Evolutionary conservation across 1,284 basidiomycete species (phyloP).

Genomic region (Moesziomyces globuligerus): DNA sequence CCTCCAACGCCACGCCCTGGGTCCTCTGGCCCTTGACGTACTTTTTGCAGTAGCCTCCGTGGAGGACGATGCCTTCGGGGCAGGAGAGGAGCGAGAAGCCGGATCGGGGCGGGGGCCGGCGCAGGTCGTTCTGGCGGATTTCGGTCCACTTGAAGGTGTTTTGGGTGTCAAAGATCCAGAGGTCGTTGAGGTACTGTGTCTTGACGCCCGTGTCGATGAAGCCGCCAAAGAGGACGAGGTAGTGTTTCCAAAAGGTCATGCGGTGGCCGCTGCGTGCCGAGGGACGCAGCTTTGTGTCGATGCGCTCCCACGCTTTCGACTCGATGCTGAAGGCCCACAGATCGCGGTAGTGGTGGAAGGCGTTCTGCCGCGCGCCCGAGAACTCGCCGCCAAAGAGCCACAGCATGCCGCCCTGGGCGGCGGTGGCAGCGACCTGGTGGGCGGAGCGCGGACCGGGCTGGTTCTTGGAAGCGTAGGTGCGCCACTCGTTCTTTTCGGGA

Average conservation of each 20-base stretch:
- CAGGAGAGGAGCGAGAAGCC: constrained; percentile 88
- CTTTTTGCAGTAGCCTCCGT: constrained; percentile 93
- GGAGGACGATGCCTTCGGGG: constrained; percentile 81
- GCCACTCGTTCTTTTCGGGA: constrained; percentile 62
- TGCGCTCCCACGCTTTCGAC: constrained; percentile 81
- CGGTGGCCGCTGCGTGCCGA: constrained; percentile 82
- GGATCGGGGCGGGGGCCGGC: constrained; percentile 53
- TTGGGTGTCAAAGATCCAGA: constrained; percentile 84
- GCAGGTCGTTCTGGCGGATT: constrained; percentile 71
- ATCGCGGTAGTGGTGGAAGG: constrained; percentile 90
- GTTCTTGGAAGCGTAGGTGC: constrained; percentile 59
- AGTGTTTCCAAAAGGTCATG: constrained; percentile 91
- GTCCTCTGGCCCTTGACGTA: constrained; percentile 86
- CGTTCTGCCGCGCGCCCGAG: constrained; percentile 83
- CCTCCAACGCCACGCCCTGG: constrained; percentile 86
- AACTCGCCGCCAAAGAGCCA: constrained; percentile 67
- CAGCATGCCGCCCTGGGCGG: constrained; percentile 63
- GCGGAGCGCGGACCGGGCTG: constrained; percentile 66
- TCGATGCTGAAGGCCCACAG: constrained; percentile 63
- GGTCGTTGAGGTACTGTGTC: constrained; percentile 86
- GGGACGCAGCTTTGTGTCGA: constrained; percentile 85
- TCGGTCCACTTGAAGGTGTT: constrained; percentile 88
- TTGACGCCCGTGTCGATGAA: constrained; percentile 80
- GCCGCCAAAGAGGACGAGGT: constrained; percentile 82
- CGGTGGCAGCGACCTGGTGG: constrained; percentile 62